A percentile compares a stretch with the other conserved stretches of the same genome.
These are phyloP conservation scores for Stromatinia cepivora DNA, from an alignment of 2,329 filamentous ascomycete species.

Conservation along the genomic window DNA sequence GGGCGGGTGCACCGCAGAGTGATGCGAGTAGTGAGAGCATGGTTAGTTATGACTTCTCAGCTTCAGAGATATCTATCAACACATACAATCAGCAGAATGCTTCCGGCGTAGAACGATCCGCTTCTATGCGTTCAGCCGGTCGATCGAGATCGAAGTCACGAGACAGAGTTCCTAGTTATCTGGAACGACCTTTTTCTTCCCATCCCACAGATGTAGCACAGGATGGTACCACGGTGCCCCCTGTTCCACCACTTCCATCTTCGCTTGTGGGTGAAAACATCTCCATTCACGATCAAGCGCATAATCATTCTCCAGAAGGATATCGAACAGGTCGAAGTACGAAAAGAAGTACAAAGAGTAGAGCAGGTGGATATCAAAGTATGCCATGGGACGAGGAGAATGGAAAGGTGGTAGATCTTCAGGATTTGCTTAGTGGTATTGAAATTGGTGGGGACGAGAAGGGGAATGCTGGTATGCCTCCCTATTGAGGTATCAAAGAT, in stretches of 20 bases:
- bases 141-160: conserved; percentile 39
- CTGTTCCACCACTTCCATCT: conserved; percentile 39
- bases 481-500: conserved; percentile 34
- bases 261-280: conserved; percentile 31
- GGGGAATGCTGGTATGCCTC: conserved; percentile 36
- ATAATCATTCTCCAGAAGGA: conserved; percentile 30
- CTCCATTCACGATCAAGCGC: conserved; percentile 33
- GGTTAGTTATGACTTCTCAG: conserved; percentile 66
- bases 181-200: conserved; percentile 34
- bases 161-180: conserved; percentile 33
- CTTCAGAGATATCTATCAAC: conserved; percentile 67
- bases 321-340: conserved; percentile 25
- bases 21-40: conserved; percentile 65
- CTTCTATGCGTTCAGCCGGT: conserved; percentile 35
- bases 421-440: conserved; percentile 39
- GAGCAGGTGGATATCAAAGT: conserved; percentile 28
- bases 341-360: conserved; percentile 30
- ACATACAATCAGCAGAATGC: conserved; percentile 27
- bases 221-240: conserved; percentile 36
- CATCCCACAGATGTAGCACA: conserved; percentile 30
- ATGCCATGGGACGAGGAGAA: conserved; percentile 34
- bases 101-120: conserved; percentile 32
- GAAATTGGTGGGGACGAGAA: conserved; percentile 32
- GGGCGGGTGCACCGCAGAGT: conserved; percentile 49
- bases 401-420: conserved; percentile 32